Evolutionary conservation across 352 stramenopile genomes (phyloP).

Genomic region (Globisporangium ultimum): DNA sequence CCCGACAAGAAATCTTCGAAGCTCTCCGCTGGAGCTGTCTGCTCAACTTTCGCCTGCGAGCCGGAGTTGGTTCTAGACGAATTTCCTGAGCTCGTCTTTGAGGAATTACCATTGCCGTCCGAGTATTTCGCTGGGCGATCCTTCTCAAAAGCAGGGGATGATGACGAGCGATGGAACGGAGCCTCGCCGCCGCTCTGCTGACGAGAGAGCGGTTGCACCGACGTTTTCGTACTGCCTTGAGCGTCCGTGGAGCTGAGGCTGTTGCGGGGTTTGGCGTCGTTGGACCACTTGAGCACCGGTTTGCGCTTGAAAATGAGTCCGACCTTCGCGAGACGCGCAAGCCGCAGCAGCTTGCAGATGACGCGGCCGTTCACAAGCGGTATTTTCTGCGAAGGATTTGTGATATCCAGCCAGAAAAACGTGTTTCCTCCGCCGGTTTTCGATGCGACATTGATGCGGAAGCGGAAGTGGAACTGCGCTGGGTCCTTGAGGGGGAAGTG

Average conservation of each 20-base stretch:
- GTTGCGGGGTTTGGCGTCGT: conserved; percentile 16
- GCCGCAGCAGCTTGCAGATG: conserved; percentile 80
- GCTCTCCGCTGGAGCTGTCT: conserved; percentile 28
- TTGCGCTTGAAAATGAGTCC: conserved; percentile 75
- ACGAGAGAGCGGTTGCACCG: conserved; percentile 21
- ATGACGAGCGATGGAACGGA: conserved; percentile 43
- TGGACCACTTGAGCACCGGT: conserved; percentile 63
- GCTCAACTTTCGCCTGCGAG: conserved; percentile 18
- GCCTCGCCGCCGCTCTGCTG: conserved; percentile 16
- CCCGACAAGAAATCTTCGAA: conserved; percentile 80
- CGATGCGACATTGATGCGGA: conserved; percentile 57
- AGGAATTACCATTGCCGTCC: conserved; percentile 29
- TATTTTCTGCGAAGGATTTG: conserved; percentile 51
- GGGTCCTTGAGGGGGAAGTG: conserved; percentile 57
- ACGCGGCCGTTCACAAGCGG: conserved; percentile 71
- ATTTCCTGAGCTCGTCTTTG: conserved; percentile 14
- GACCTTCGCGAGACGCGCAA: conserved; percentile 45
- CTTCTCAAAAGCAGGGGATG: conserved; percentile 41
- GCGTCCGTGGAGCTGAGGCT: conserved; percentile 1
- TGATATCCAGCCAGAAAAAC: conserved; percentile 82
- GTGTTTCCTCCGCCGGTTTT: conserved; percentile 38
- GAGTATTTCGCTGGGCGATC: conserved; percentile 65
- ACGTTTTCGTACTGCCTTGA: conserved; percentile 11
- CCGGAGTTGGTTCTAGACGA: conserved; percentile 32
- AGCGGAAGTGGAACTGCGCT: conserved; percentile 76